phyloP scores from a whole-genome alignment of 116 monocot genomes.

The Phalaenopsis hybrid region DNA sequence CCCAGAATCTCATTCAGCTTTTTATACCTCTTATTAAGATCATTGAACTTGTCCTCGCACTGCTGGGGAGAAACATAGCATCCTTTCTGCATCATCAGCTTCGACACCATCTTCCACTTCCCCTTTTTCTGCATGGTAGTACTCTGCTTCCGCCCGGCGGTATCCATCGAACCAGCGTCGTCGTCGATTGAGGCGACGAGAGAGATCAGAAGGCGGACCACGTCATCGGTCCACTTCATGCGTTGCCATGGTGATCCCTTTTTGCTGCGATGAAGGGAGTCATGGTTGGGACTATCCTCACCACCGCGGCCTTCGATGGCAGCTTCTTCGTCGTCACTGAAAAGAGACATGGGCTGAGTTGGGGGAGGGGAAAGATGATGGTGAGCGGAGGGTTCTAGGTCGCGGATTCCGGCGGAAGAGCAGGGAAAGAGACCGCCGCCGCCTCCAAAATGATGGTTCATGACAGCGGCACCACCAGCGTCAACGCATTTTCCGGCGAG shows the following conservation, averaged over 20 bases:
- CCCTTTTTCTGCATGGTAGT: slow-evolving; percentile 65
- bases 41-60: slow-evolving; percentile 92
- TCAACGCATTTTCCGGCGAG: not conserved
- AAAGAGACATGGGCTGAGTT: slow-evolving; percentile 7
- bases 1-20: slow-evolving; percentile 72
- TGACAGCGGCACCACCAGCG: not conserved
- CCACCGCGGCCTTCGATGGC: not conserved
- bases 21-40: slow-evolving; percentile 84
- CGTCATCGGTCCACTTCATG: slow-evolving; percentile 74
- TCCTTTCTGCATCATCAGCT: slow-evolving; percentile 48
- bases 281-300: not conserved
- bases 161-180: slow-evolving; percentile 14
- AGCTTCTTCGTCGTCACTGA: slow-evolving; percentile 6
- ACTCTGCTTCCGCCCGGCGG: slow-evolving; percentile 27
- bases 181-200: slow-evolving; percentile 40
- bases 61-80: slow-evolving; percentile 77
- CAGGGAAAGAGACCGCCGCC: not conserved
- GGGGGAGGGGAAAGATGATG: slow-evolving; percentile 1
- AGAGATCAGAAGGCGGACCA: slow-evolving; percentile 56
- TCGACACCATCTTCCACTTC: slow-evolving; percentile 80
- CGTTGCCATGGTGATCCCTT: slow-evolving; percentile 48
- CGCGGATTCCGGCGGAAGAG: too few species aligned
- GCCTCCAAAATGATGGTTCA: not conserved
- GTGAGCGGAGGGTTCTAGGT: not conserved
- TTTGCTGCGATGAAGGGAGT: slow-evolving; percentile 5